Evolutionary conservation across 176 grass and related monocot species (phyloP).

Genomic region (Saccharum officinarum): DNA sequence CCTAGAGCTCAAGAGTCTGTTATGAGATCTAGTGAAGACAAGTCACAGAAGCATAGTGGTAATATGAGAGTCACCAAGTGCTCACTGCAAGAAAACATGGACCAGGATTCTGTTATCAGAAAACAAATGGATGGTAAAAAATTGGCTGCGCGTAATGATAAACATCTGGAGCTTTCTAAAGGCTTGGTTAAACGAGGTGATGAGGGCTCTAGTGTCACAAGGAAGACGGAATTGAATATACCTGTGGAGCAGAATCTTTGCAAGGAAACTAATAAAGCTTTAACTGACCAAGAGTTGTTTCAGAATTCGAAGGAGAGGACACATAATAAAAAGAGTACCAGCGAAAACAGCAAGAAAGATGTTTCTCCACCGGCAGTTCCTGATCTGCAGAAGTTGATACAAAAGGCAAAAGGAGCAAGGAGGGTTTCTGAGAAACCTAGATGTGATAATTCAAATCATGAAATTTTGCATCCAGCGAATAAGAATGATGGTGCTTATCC

Average conservation of each 20-base stretch:
- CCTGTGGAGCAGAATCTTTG: slow-evolving; percentile 17
- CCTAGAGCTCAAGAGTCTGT: slow-evolving; percentile 20
- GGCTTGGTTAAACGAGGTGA: not conserved
- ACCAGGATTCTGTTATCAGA: slow-evolving; percentile 26
- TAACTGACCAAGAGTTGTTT: slow-evolving; percentile 32
- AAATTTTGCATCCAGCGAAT: slow-evolving; percentile 11
- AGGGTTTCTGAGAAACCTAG: slow-evolving; percentile 51
- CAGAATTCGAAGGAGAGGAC: slow-evolving; percentile 25
- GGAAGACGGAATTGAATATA: slow-evolving; percentile 26
- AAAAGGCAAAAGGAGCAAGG: slow-evolving; percentile 49
- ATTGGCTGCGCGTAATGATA: not conserved
- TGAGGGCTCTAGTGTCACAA: slow-evolving; percentile 17
- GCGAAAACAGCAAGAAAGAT: slow-evolving; percentile 30
- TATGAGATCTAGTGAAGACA: slow-evolving; percentile 21
- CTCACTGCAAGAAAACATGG: slow-evolving; percentile 19
- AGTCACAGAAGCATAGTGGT: slow-evolving; percentile 25
- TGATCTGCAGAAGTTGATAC: slow-evolving; percentile 47
- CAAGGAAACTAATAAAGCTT: slow-evolving; percentile 28
- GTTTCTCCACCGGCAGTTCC: slow-evolving; percentile 22
- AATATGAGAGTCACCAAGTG: slow-evolving; percentile 27
- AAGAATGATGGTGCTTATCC: slow-evolving; percentile 22
- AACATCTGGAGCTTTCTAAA: slow-evolving; percentile 31
- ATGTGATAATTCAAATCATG: slow-evolving; percentile 31
- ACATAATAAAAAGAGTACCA: slow-evolving; percentile 26
- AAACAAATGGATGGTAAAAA: slow-evolving; percentile 30